Base-by-base conservation (phyloP, 257 asterid genomes). In the Solanum ahanhuiri region DNA sequence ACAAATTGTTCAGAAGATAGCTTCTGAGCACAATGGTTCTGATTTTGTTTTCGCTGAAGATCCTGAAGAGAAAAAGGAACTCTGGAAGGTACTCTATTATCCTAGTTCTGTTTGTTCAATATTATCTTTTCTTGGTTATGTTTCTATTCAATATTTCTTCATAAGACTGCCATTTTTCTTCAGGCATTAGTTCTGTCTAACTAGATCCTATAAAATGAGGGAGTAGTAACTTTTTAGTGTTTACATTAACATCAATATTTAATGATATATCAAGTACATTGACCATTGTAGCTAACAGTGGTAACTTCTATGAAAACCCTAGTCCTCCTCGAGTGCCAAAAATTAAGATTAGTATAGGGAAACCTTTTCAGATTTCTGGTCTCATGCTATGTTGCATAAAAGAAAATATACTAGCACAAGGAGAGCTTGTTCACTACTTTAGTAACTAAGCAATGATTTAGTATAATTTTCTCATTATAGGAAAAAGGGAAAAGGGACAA, bases 41-140 rank as follows among this genome's bases (percentile, higher is more conserved):
- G 98, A 94, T 90, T 96, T 96, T 89, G 95, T 95, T 85, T 96
- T 95, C 87, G 96, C 97, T 12, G 96, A 95, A 89, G 96, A 94
- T 81, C 93, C 98, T 85, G 98, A 97, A 86, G 97, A 93, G 0
- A 97, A 97, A 89, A 93, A 91, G 86, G 99, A 97, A 89, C 97
- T 97, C 57, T 97, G 99, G 99, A 97, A 92, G 98, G 98, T 97
- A 85, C 63, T 83, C 20, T 58, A 22, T 45, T 17, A 22, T 72
- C 48, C 37, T 63, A 66, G 20, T 35, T 69, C 41, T 72, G 63
- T 81, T 43, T 85, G 33, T 22, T 76, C 58, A 22, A 43, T 81
- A 34, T 45, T 45, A 76, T 81, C 30, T 51, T 25, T 57, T 75
- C 67, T 73, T 60, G 31, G 37, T 57, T 33, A 22, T 83, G 57